Base-by-base conservation (phyloP, 176 grass and related monocot species). In the Oryza officinalis region DNA sequence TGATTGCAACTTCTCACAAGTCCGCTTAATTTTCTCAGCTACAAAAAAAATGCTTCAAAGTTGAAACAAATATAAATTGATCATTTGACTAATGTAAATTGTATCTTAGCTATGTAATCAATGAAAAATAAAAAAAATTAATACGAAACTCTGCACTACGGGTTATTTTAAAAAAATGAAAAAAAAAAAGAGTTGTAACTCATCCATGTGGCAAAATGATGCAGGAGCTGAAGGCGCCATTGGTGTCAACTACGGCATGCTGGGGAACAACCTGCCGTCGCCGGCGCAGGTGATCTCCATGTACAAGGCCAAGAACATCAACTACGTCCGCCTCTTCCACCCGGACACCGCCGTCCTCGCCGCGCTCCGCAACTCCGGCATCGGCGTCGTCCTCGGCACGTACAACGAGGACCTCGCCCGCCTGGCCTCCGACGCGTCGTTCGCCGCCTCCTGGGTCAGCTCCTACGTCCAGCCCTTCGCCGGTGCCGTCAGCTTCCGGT, bases 161-260 rank as follows among this genome's bases (percentile, higher is more conserved):
- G 28, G 2, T 30, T 2, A 2, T 30, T 30, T 30, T 2, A 30
- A 30, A 30, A 30, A 30, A n/a, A n/a, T n/a, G 28, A 30, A 30
- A 30, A 12, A 40, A 43, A 25, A 41, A 14, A 12, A 3, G 27
- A 3, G 41, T 13, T 79, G 9, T 67, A 67, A 38, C 10, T 40
- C 10, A 8, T 50, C 10, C 13, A 9, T 49, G 63, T 80, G 40
- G 52, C 4, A 11, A 78, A 73, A 38, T 8, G 37, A 35, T 77
- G 85, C 87, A 92, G 93, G 85, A 72, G 89, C 88, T 60, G 73
- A 95, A 74, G 91, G 67, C 20, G 74, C 35, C 18, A 81, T 98
- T 9, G 96, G 96, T 40, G 96, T 98, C n/a, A 98, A 98, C 85
- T 98, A 98, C 31, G 96, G 96, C 63, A 86, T 95, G 89, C 4